These are phyloP conservation scores for Penicillium atrosanguineum DNA, from an alignment of 495 filamentous ascomycete genomes.

Conservation along the genomic window DNA sequence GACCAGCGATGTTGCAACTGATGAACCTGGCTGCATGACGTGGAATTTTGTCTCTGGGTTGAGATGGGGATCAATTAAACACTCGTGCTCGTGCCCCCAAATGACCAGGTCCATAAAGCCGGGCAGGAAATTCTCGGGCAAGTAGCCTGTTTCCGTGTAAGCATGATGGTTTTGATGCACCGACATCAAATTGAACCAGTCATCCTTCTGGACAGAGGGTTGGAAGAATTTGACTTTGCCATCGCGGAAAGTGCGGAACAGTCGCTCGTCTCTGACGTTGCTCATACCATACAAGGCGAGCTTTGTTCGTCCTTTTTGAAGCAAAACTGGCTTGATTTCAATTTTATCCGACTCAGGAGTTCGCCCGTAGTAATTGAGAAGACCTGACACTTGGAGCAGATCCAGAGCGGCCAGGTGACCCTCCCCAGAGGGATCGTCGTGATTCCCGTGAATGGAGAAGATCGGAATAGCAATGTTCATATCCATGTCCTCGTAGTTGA, in stretches of 20 bases:
- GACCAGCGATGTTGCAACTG: conserved; percentile 87
- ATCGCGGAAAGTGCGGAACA: conserved; percentile 90
- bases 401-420: conserved; percentile 88
- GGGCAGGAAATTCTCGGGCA: conserved; percentile 92
- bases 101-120: conserved; percentile 88
- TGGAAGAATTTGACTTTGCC: conserved; percentile 91
- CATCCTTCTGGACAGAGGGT: conserved; percentile 74
- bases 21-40: conserved; percentile 97
- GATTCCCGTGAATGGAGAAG: conserved; percentile 98
- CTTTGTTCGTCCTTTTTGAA: conserved; percentile 94
- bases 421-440: conserved; percentile 95
- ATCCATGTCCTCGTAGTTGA: conserved; percentile 96
- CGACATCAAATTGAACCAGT: conserved; percentile 96
- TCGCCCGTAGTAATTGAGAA: conserved; percentile 95
- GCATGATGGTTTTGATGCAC: conserved; percentile 97
- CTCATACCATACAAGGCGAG: conserved; percentile 93
- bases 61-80: conserved; percentile 74
- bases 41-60: conserved; percentile 88
- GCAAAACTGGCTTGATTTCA: conserved; percentile 79
- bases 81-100: conserved; percentile 99
- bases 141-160: conserved; percentile 83
- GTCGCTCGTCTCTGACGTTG: conserved; percentile 92
- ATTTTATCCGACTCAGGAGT: conserved; percentile 92
- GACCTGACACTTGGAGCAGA: conserved; percentile 82
- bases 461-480: conserved; percentile 98